Evolutionary conservation across 176 grass and related monocot species (phyloP).

Genomic region (Thinopyrum elongatum): DNA sequence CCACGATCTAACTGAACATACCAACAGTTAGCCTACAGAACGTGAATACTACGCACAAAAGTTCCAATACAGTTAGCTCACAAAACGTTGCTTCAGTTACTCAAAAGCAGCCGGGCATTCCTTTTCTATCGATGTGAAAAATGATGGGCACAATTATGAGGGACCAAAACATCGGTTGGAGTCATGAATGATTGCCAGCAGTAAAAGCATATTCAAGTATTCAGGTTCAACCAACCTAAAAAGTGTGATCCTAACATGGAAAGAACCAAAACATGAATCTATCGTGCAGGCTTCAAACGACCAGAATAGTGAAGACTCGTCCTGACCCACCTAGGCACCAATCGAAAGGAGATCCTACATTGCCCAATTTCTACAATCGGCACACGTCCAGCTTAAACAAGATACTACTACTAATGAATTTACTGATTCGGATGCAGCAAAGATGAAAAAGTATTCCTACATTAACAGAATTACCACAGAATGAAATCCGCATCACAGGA

Average conservation of each 20-base stretch:
- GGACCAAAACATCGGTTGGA: conserved; percentile 2
- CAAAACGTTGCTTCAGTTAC: neutral
- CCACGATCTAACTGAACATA: neutral
- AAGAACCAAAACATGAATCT: conserved; percentile 25
- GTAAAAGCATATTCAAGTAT: neutral
- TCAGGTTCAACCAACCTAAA: neutral
- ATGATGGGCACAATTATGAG: neutral
- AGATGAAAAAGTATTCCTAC: neutral
- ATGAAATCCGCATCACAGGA: neutral
- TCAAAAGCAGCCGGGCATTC: neutral
- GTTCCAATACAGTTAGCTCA: neutral
- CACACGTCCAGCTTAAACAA: neutral
- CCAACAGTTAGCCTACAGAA: neutral
- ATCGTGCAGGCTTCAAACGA: neutral
- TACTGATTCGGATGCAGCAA: neutral
- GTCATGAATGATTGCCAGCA: conserved; percentile 33
- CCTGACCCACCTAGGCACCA: neutral
- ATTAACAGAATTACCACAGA: neutral
- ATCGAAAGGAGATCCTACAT: neutral
- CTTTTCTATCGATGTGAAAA: neutral
- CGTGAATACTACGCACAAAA: neutral
- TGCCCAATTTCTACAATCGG: neutral
- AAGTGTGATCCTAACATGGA: conserved; percentile 34
- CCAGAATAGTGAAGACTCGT: conserved; percentile 23
- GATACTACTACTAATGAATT: neutral